These are phyloP conservation scores for Syncephalastrum contaminatum DNA, from an alignment of 371 early-diverging fungal species.

Conservation along the genomic window DNA sequence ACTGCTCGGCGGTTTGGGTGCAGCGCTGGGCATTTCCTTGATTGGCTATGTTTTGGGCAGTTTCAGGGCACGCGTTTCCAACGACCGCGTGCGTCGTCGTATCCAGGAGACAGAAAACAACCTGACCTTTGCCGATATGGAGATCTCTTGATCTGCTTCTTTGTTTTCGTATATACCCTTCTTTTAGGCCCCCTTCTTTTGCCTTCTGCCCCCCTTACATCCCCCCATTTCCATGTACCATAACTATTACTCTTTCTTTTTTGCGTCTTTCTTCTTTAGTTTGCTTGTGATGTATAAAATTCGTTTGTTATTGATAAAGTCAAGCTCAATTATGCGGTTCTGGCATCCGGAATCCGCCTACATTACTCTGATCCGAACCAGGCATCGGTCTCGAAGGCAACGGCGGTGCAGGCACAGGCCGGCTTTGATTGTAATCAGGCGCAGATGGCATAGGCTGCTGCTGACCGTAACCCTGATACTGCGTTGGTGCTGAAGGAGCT, in stretches of 20 bases:
- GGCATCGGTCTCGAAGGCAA: slow-evolving; percentile 12
- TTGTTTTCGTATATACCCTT: slow-evolving; percentile 1
- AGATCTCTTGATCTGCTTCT: slow-evolving; percentile 3
- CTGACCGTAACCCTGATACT: neutral
- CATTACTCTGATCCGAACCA: neutral
- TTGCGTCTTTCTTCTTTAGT: neutral
- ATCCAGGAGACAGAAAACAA: slow-evolving; percentile 1
- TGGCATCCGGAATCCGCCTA: slow-evolving; percentile 8
- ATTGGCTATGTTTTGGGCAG: slow-evolving; percentile 15
- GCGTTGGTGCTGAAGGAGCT: neutral
- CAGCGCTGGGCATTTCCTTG: slow-evolving; percentile 15
- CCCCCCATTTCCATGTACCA: neutral
- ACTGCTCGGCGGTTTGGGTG: slow-evolving; percentile 18
- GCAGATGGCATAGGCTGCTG: neutral
- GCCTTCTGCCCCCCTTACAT: neutral
- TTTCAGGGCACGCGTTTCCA: slow-evolving; percentile 4
- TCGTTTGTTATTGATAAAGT: neutral
- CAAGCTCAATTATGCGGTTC: slow-evolving; percentile 5
- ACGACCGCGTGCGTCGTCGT: neutral
- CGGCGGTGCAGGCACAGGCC: slow-evolving; percentile 17
- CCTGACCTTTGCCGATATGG: slow-evolving; percentile 19
- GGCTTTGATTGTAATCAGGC: slow-evolving; percentile 1
- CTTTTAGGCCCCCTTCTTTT: neutral
- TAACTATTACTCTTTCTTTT: neutral
- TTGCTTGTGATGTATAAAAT: slow-evolving; percentile 4